A percentile compares a stretch with the other conserved stretches of the same genome.
Evolutionary conservation across 2,329 filamentous ascomycete genomes (phyloP).

Genomic region (Neocatenulostroma microsporum): DNA sequence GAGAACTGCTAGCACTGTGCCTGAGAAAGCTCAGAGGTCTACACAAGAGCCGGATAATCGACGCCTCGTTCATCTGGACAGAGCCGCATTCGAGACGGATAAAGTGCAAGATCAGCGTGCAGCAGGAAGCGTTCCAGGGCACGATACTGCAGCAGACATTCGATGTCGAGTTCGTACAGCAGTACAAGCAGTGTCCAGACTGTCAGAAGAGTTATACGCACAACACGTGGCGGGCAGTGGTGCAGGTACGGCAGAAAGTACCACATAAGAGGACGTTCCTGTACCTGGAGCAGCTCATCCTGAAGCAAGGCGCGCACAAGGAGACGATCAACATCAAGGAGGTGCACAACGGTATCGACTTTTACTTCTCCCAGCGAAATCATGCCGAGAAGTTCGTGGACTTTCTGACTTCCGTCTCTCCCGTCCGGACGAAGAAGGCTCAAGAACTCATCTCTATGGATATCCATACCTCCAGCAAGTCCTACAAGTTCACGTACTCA

Average conservation of each 20-base stretch:
- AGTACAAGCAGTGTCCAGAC: constrained; percentile 88
- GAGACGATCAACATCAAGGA: constrained; percentile 99
- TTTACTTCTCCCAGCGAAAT: constrained; percentile 84
- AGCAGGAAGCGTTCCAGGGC: constrained; percentile 59
- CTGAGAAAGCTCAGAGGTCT: constrained; percentile 79
- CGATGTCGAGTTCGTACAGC: constrained; percentile 86
- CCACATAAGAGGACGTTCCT: constrained; percentile 84
- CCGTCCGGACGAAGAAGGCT: constrained; percentile 72
- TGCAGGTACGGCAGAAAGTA: constrained; percentile 96
- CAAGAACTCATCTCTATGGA: constrained; percentile 92
- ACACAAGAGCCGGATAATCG: constrained; percentile 85
- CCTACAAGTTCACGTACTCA: constrained; percentile 91
- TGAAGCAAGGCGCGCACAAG: constrained; percentile 84
- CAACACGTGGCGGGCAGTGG: constrained; percentile 87
- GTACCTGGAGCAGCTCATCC: constrained; percentile 84
- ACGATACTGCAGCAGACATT: constrained; percentile 84
- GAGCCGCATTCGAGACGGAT: constrained; percentile 90
- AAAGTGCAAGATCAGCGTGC: constrained; percentile 92
- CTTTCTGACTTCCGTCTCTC: constrained; percentile 74
- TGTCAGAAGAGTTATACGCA: constrained; percentile 94
- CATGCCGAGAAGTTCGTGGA: constrained; percentile 89
- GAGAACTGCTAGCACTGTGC: constrained; percentile 87
- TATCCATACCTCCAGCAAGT: constrained; percentile 79
- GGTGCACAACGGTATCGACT: constrained; percentile 90
- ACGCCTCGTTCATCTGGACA: constrained; percentile 96